Percentiles rank a stretch among this genome's conserved stretches.
phyloP scores from a whole-genome alignment of 306 rosid genomes.

The Dryas drummondii region DNA sequence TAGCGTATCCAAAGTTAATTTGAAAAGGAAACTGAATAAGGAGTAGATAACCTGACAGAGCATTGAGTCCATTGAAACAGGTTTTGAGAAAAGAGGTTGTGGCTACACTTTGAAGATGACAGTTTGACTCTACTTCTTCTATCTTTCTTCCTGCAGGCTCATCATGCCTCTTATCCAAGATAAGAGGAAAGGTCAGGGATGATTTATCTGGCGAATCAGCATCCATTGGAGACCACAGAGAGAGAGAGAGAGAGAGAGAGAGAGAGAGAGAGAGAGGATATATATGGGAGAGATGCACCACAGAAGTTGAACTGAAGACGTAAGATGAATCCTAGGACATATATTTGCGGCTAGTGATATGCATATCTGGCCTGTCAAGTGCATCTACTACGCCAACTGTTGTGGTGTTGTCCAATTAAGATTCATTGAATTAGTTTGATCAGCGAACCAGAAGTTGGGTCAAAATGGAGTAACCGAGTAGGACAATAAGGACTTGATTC shows the following conservation, averaged over 20 bases:
- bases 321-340: background rate
- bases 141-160: background rate
- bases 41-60: conserved; percentile 2
- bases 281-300: background rate
- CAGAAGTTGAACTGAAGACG: too few species aligned
- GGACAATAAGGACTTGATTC: too few species aligned
- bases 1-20: background rate
- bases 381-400: background rate
- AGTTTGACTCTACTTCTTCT: background rate
- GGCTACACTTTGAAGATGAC: background rate
- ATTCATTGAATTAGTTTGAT: background rate
- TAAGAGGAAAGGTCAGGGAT: background rate
- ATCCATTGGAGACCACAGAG: background rate
- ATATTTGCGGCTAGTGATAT: background rate
- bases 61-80: conserved; percentile 14
- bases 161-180: background rate
- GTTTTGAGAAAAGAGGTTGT: conserved; percentile 3
- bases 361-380: background rate
- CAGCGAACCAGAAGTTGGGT: background rate
- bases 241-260: conserved; percentile 1
- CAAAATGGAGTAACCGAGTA: too few species aligned
- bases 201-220: background rate
- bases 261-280: background rate
- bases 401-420: background rate
- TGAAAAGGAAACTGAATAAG: background rate